Evolutionary conservation across 2,329 filamentous ascomycete species (phyloP).

Genomic region (Meredithiella fracta): DNA sequence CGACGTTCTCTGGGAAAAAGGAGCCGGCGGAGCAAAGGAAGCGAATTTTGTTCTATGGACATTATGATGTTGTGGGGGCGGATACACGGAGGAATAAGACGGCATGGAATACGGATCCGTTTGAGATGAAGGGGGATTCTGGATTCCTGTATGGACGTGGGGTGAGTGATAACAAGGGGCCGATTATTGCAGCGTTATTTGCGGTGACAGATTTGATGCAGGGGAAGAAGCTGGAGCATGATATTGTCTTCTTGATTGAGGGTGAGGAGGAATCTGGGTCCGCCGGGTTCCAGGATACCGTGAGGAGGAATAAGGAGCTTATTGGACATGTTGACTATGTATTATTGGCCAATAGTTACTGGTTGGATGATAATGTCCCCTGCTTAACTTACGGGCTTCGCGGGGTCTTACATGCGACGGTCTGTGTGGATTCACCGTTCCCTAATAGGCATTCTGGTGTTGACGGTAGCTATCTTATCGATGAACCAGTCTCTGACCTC

Average conservation of each 20-base stretch:
- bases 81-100: conserved; percentile 58
- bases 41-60: conserved; percentile 89
- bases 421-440: conserved; percentile 70
- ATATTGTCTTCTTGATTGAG: conserved; percentile 88
- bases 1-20: conserved; percentile 66
- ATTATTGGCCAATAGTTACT: conserved; percentile 91
- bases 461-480: conserved; percentile 79
- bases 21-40: conserved; percentile 51
- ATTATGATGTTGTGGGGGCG: conserved; percentile 92
- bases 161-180: conserved; percentile 96
- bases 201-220: conserved; percentile 80
- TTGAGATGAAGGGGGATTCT: conserved; percentile 73
- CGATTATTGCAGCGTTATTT: conserved; percentile 83
- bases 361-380: conserved; percentile 89
- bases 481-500: conserved; percentile 84
- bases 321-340: conserved; percentile 93
- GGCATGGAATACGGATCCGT: conserved; percentile 69
- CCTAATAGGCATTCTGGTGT: conserved; percentile 91
- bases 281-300: conserved; percentile 70
- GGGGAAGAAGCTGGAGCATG: conserved; percentile 66
- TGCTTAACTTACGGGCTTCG: conserved; percentile 89
- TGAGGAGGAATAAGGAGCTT: conserved; percentile 61
- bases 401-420: conserved; percentile 82
- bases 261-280: conserved; percentile 94
- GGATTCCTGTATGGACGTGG: conserved; percentile 90